A percentile compares a stretch with the other conserved stretches of the same genome.
phyloP scores from a whole-genome alignment of 2,329 filamentous ascomycete species.

The Alternaria sp. region DNA sequence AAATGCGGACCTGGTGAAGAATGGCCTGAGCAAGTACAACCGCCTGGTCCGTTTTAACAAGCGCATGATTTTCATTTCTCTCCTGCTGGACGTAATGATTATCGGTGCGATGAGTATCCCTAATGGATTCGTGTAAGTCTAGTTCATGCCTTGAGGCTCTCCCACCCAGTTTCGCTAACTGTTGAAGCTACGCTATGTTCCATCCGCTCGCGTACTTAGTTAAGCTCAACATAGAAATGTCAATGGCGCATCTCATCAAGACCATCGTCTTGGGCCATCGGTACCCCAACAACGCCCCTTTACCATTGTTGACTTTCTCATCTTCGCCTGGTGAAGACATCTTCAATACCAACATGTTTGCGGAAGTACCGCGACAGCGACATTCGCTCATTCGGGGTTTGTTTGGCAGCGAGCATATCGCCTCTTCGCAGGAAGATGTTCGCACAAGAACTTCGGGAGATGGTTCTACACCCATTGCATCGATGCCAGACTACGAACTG shows the following conservation, averaged over 20 bases:
- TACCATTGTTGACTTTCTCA: not conserved
- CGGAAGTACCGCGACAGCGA: slow-evolving; percentile 16
- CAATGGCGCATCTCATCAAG: slow-evolving; percentile 54
- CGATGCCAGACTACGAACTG: not conserved
- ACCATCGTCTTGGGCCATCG: slow-evolving; percentile 28
- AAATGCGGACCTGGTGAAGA: slow-evolving; percentile 36
- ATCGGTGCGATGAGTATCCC: slow-evolving; percentile 56
- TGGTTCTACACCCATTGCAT: slow-evolving; percentile 18
- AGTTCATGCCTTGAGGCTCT: not conserved
- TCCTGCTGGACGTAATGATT: slow-evolving; percentile 47
- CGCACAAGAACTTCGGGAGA: slow-evolving; percentile 19
- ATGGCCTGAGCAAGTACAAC: slow-evolving; percentile 40
- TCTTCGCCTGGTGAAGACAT: slow-evolving; percentile 8
- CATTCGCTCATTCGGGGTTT: slow-evolving; percentile 20
- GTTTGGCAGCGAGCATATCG: slow-evolving; percentile 12
- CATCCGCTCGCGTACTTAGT: slow-evolving; percentile 58
- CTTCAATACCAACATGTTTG: slow-evolving; percentile 3
- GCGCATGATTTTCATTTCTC: slow-evolving; percentile 36
- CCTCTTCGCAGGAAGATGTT: not conserved
- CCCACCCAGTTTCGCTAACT: not conserved
- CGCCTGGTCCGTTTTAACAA: slow-evolving; percentile 40
- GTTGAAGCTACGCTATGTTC: slow-evolving; percentile 56
- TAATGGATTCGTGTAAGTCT: slow-evolving; percentile 51
- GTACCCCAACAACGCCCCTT: slow-evolving; percentile 2
- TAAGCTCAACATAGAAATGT: slow-evolving; percentile 55